phyloP scores from a whole-genome alignment of 2,329 filamentous ascomycete species.

The Cladosporium velox region DNA sequence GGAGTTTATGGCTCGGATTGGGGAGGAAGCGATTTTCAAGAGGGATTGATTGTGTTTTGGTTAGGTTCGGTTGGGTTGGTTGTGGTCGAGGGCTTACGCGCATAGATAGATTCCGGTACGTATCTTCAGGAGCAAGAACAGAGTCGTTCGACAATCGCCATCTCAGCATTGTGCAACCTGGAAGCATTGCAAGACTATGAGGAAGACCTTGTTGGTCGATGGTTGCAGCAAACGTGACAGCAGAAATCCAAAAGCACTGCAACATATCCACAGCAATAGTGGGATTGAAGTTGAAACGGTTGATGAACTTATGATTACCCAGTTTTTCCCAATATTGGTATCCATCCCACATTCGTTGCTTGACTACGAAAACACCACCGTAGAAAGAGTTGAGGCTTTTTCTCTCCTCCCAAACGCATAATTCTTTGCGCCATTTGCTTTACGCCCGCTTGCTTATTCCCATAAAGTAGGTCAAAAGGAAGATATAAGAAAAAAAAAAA shows the following conservation, averaged over 20 bases:
- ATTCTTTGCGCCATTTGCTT: not conserved
- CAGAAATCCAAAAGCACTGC: not conserved
- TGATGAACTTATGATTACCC: not conserved
- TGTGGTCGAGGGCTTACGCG: not conserved
- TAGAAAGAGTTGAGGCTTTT: not conserved
- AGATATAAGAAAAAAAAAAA: not conserved
- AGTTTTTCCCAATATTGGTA: not conserved
- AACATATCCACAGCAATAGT: not conserved
- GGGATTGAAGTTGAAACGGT: not conserved
- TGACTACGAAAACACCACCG: not conserved
- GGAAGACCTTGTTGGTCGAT: too few relatives aligned
- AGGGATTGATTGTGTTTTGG: slow-evolving; percentile 21
- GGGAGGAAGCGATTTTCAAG: slow-evolving; percentile 39
- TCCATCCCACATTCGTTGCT: not conserved
- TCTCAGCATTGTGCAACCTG: too few relatives aligned
- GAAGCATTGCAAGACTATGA: too few relatives aligned
- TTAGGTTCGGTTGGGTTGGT: not conserved
- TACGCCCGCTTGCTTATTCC: not conserved
- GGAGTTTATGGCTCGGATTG: slow-evolving; percentile 41
- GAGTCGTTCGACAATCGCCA: not conserved
- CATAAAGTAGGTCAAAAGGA: not conserved
- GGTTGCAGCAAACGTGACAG: not conserved
- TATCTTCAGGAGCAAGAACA: not conserved
- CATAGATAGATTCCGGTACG: too few relatives aligned
- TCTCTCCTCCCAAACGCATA: not conserved